A percentile compares a stretch with the other conserved stretches of the same genome.
Conservation (phyloP, 1,284 basidiomycete genomes). For the Wallemia mellicola region DNA sequence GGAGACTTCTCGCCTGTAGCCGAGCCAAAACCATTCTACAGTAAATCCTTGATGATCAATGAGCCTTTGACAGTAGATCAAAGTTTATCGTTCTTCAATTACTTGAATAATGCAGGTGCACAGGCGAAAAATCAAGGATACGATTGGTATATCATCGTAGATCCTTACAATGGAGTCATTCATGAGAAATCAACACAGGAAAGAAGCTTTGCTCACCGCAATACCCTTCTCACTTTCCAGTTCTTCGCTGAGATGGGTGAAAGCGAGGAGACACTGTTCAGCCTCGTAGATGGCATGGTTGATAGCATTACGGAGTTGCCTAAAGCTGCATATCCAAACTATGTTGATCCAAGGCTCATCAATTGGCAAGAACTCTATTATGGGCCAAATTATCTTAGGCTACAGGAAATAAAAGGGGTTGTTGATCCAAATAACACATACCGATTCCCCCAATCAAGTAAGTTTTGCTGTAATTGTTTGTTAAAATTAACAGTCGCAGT, state of each 20-base stretch:
- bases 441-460: slow-evolving; percentile 1
- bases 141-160: not conserved
- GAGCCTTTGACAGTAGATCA: not conserved
- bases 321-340: slow-evolving; percentile 7
- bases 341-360: slow-evolving; percentile 6
- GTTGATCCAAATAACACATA: slow-evolving; percentile 7
- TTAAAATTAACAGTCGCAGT: too few species aligned
- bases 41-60: not conserved
- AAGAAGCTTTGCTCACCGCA: slow-evolving; percentile 12
- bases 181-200: slow-evolving; percentile 8
- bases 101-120: not conserved
- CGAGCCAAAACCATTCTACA: not conserved
- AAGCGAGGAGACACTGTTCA: slow-evolving; percentile 4
- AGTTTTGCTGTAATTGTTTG: not conserved
- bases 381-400: slow-evolving; percentile 5
- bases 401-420: slow-evolving; percentile 5
- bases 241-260: slow-evolving; percentile 10
- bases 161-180: slow-evolving; percentile 8
- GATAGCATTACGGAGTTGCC: slow-evolving; percentile 3
- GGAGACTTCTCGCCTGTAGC: not conserved
- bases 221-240: slow-evolving; percentile 12
- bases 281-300: slow-evolving; percentile 10
- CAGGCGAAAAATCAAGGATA: not conserved
- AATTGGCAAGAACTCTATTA: slow-evolving; percentile 6
- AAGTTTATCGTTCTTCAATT: not conserved